These are phyloP conservation scores for Symbiodinium pilosum DNA, from an alignment of 73 alveolate species.

Conservation along the genomic window DNA sequence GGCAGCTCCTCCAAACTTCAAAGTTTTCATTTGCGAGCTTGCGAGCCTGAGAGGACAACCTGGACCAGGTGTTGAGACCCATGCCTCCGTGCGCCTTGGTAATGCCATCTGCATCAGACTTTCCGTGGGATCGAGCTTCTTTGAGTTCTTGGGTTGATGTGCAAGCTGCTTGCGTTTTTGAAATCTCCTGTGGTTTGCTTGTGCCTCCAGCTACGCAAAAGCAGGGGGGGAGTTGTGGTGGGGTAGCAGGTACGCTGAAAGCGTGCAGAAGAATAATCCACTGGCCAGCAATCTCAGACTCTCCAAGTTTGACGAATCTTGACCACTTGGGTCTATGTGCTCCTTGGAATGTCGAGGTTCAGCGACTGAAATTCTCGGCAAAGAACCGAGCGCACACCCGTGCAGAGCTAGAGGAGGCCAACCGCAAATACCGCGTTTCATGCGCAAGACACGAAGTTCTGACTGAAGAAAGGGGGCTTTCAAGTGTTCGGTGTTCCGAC, in stretches of 20 bases:
- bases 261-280: constrained; percentile 81
- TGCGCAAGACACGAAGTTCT: too few relatives aligned
- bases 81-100: constrained; percentile 92
- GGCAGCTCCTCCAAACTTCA: background rate
- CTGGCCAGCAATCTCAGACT: background rate
- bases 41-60: constrained; percentile 15
- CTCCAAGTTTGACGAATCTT: background rate
- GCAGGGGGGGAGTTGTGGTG: too few relatives aligned
- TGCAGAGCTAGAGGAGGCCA: constrained; percentile 90
- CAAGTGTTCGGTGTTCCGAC: too few relatives aligned
- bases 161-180: too few relatives aligned
- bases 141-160: too few relatives aligned
- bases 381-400: constrained; percentile 82
- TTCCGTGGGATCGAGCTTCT: too few relatives aligned
- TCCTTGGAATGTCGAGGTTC: constrained; percentile 19
- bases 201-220: too few relatives aligned
- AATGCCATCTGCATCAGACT: too few relatives aligned
- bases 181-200: too few relatives aligned
- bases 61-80: constrained; percentile 69
- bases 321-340: background rate
- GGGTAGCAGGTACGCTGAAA: constrained; percentile 58
- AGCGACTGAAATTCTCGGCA: constrained; percentile 86
- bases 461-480: too few relatives aligned
- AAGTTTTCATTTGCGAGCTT: too few relatives aligned
- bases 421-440: too few relatives aligned